Evolutionary conservation across 2,329 filamentous ascomycete species (phyloP).

Genomic region (Tolypocladium endophyticum): DNA sequence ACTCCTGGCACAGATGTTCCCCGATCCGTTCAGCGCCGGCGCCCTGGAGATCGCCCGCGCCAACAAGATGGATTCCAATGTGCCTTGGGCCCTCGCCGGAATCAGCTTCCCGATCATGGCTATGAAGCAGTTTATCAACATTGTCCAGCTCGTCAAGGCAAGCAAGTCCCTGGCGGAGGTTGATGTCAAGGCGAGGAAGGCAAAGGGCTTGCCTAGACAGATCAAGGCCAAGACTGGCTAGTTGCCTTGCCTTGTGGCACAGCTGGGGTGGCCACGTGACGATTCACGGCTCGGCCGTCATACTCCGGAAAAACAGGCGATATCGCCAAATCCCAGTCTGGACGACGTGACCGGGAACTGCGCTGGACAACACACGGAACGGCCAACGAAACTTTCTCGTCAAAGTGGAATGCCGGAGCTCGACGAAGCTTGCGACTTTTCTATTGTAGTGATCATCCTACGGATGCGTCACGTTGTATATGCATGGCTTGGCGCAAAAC

Average conservation of each 20-base stretch:
- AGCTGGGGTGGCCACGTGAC: not conserved
- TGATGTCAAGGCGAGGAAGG: slow-evolving; percentile 57
- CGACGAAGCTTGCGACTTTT: not conserved
- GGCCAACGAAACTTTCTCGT: not conserved
- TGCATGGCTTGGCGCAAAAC: slow-evolving; percentile 4
- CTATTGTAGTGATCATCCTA: not conserved
- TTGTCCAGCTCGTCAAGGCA: slow-evolving; percentile 88
- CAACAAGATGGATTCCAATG: slow-evolving; percentile 77
- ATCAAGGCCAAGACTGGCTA: slow-evolving; percentile 23
- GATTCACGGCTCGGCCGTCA: not conserved
- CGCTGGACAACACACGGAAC: not conserved
- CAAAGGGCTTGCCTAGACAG: slow-evolving; percentile 40
- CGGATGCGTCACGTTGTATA: not conserved
- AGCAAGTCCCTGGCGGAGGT: slow-evolving; percentile 87
- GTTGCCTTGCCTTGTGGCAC: not conserved
- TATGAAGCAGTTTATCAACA: slow-evolving; percentile 86
- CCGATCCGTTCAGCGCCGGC: slow-evolving; percentile 82
- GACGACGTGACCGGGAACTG: not conserved
- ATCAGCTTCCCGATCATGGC: slow-evolving; percentile 81
- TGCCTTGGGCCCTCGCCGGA: slow-evolving; percentile 61
- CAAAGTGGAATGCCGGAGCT: not conserved
- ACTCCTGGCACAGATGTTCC: slow-evolving; percentile 64
- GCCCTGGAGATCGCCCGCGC: slow-evolving; percentile 86
- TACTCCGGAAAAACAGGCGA: not conserved
- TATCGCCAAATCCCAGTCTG: not conserved